These are phyloP conservation scores for Zymoseptoria ardabiliae DNA, from an alignment of 2,329 filamentous ascomycete species.

Conservation along the genomic window DNA sequence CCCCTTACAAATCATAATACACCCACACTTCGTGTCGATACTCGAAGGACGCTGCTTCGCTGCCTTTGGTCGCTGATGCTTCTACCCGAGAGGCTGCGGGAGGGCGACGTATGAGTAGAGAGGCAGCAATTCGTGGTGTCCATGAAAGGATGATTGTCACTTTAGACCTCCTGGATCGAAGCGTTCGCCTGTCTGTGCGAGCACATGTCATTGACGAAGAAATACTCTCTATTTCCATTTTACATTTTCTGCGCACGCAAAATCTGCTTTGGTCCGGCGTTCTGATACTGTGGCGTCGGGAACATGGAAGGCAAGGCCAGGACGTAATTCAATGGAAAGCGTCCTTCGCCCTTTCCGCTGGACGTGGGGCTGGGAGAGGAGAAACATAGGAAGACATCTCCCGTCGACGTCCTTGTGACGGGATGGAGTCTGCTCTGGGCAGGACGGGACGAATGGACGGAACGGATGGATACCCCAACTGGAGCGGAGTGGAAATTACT, in stretches of 20 bases:
- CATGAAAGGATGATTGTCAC: neutral
- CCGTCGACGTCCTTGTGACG: neutral
- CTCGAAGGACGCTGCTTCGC: neutral
- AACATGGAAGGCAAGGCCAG: neutral
- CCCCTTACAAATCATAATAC: conserved; percentile 19
- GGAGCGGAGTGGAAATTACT: neutral
- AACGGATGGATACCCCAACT: neutral
- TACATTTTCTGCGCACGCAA: neutral
- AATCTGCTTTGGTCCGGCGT: neutral
- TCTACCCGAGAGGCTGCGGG: neutral
- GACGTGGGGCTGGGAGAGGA: neutral
- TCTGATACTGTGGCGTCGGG: neutral
- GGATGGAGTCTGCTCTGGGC: neutral
- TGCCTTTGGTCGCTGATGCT: neutral
- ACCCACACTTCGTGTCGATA: conserved; percentile 19
- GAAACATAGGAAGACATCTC: neutral
- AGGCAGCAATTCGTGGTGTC: neutral
- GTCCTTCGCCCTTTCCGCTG: neutral
- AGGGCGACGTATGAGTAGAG: neutral
- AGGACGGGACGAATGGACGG: neutral
- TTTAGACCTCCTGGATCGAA: neutral
- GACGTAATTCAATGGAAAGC: neutral
- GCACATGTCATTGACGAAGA: neutral
- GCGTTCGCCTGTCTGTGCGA: neutral
- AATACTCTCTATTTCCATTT: neutral